Conservation (phyloP, 345 rosid genomes). For the Syzygium aromaticum region DNA sequence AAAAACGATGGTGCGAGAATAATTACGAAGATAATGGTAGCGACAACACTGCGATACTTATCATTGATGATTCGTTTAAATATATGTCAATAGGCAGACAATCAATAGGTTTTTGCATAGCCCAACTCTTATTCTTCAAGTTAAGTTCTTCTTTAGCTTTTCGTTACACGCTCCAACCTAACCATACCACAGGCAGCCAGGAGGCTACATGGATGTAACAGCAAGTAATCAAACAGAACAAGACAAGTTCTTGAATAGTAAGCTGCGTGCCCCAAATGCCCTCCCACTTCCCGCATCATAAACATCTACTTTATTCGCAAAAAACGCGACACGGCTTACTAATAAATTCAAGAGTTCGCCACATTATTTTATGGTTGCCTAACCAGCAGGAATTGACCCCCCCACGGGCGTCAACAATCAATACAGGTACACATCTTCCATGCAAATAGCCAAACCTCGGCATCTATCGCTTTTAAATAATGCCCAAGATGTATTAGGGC, state of each 20-base stretch:
- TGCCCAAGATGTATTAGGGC: neutral
- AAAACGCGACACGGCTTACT: neutral
- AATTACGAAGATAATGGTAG: neutral
- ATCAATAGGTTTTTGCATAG: neutral
- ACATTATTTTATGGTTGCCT: neutral
- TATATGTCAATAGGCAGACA: neutral
- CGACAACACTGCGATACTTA: neutral
- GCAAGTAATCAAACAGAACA: neutral
- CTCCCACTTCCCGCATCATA: neutral
- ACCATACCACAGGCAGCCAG: neutral
- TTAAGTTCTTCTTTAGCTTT: neutral
- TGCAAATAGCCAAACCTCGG: neutral
- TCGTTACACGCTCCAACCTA: neutral
- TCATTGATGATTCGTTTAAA: neutral
- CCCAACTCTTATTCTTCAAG: neutral
- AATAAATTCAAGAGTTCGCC: neutral
- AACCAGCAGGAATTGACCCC: neutral
- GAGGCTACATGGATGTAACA: neutral
- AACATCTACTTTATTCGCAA: neutral
- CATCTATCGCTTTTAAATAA: neutral
- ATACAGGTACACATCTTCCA: neutral
- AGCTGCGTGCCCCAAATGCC: constrained; percentile 9
- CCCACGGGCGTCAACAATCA: neutral
- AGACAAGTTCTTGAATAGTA: neutral
- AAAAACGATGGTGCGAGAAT: neutral